Base-by-base conservation (phyloP, 1,284 basidiomycete species). In the Apiotrichum veenhuisii region DNA sequence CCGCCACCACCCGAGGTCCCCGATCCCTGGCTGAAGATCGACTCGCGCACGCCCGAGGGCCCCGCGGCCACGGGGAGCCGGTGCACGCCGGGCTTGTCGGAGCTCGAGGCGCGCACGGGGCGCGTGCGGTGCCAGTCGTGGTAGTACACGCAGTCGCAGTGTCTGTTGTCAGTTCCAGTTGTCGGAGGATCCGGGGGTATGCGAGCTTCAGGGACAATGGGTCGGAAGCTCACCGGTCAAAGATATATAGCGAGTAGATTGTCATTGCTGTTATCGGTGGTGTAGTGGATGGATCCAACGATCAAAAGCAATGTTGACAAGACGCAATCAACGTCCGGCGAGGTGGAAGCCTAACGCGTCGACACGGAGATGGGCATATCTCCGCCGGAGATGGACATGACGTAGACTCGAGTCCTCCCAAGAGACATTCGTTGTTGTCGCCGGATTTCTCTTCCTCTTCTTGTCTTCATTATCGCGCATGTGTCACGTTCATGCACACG, bases 111-210 rank as follows among this genome's bases (percentile, higher is more conserved):
- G 69, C 85, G 86, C 27, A 87, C 84, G 34, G 85, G 82, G 55
- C 83, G 84, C 0, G 87, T 85, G 50, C 91, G 85, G 68, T 92
- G 88, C 89, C 90, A 93, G 75, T 93, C 90, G 67, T 94, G 91
- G 75, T 94, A 95, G 78, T 92, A 95, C 49, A 95, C 83, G 72
- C 90, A 92, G 45, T 83, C 83, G 73, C 92, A 95, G 72, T 94
- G 91, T 70, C 91, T 95, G 44, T 8, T 17, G 50, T 60, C 34
- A 60, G 54, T 37, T 52, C 9, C n/a, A n/a, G n/a, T n/a, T n/a
- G n/a, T n/a, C n/a, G n/a, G n/a, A n/a, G n/a, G n/a, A n/a, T n/a
- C n/a, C n/a, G 30, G 33, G 5, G 50, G 34, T 14, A 44, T 18
- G 26, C 0, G n/a, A 20, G 26, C n/a, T 5, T 22, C 47, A 27